These are phyloP conservation scores for Sanguinoderma infundibulare DNA, from an alignment of 1,284 basidiomycete genomes.

Conservation along the genomic window DNA sequence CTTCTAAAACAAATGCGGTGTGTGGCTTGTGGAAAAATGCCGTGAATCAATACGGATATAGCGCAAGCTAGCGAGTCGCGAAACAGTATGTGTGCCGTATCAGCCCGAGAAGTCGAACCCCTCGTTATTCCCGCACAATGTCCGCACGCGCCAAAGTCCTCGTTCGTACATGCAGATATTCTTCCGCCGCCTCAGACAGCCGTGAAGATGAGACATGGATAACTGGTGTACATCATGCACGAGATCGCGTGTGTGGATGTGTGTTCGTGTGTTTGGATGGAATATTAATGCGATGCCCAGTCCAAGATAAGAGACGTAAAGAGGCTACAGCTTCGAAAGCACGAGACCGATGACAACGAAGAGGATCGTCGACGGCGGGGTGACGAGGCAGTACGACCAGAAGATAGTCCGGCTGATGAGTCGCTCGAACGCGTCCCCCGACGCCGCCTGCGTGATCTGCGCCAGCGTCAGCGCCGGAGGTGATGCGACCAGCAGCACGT, in stretches of 20 bases:
- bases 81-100: too few relatives aligned
- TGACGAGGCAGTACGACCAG: constrained; percentile 83
- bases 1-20: too few relatives aligned
- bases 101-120: too few relatives aligned
- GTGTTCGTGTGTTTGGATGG: too few relatives aligned
- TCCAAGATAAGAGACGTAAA: background rate
- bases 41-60: too few relatives aligned
- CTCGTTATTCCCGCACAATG: too few relatives aligned
- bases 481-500: constrained; percentile 75
- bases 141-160: too few relatives aligned
- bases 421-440: constrained; percentile 89
- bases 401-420: constrained; percentile 85
- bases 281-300: too few relatives aligned
- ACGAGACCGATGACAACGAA: constrained; percentile 78
- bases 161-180: too few relatives aligned
- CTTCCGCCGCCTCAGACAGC: background rate
- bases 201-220: background rate
- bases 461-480: constrained; percentile 85
- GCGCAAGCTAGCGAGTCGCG: too few relatives aligned
- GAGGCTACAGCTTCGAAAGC: constrained; percentile 50
- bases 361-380: constrained; percentile 78
- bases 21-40: too few relatives aligned
- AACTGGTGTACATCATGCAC: background rate
- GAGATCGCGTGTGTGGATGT: background rate
- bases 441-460: constrained; percentile 89